Base-by-base conservation (phyloP, 1,284 basidiomycete genomes). In the Pterulicium gracile region DNA sequence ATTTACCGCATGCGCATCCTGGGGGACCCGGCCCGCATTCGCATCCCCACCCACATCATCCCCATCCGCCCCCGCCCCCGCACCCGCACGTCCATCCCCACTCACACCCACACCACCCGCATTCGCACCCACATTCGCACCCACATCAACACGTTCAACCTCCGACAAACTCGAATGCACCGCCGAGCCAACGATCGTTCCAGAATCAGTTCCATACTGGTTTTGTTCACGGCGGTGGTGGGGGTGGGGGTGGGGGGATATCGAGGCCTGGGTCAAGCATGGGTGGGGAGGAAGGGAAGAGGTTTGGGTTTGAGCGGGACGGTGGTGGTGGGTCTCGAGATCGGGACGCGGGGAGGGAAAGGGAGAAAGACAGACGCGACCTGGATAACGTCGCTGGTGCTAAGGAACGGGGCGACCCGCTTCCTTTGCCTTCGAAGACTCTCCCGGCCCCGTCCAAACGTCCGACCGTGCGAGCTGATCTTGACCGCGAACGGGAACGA, bases 181-280 rank as follows among this genome's bases (percentile, higher is more conserved):
- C 51, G 15, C 58, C 53, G 2, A 57, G 59, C 14, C 61, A 61
- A 49, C 51, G 53, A 42, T 55, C 58, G 40, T 60, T 58, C 51
- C 62, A 64, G 48, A 51, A 43, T 20, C 57, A 62, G 43, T 64
- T 62, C 46, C 61, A 60, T 42, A 61, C 60, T 14, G 55, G 56
- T 51, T 62, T 59, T 42, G 55, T 60, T n/a, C 45, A 51, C 39
- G 55, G 56, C 52, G 24, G 53, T 51, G 39, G 51, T 49, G 42
- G 49, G 48, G 36, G 36, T 47, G 18, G 47, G 50, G 12, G 46
- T 52, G 13, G 47, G 23, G 10, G 48, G 44, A 19, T 36, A 39
- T 43, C 34, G 17, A 24, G 46, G 40, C 21, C 14, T 24, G 12
- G 42, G 13, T 39, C 43, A 45, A 52, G 52, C 21, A 27, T 43